Evolutionary conservation across 768 basidiomycete genomes (phyloP), one percentile per base, ranked within the genome.

Genomic region (Mycena belliarum): DNA sequence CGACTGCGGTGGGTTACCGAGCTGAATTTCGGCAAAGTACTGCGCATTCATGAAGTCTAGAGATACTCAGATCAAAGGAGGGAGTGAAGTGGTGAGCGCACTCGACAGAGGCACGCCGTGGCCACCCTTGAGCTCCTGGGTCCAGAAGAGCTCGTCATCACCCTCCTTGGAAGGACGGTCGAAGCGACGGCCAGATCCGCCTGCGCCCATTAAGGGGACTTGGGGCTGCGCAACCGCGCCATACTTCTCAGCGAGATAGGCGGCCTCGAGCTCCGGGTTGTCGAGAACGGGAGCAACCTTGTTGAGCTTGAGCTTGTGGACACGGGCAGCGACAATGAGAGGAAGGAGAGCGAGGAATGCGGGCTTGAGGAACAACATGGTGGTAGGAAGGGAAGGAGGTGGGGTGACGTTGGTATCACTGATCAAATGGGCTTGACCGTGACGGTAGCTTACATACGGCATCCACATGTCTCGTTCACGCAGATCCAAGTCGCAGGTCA

Each of bases 21-120:
- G 71, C 1, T 78, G 69, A 59, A 98, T 96, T 61, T 94, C 90
- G 20, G 94, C 82, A 70, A 83, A 99, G 75, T 99, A 98, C 72
- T 99, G 95, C 33, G 97, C 95, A 71, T 98, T 98, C 87, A 95
- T 86, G 76, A 93, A 98, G 79, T 98, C 95, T 97, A 54, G 18
- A 21, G 49, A 21, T 6, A 32, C 52, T 63, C 38, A 59, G 25
- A n/a, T 38, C 15, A 41, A 29, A 47, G 55, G 11, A 37, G 40
- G 41, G 0, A n/a, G 26, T 25, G 29, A 23, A 43, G 64, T 40
- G 29, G n/a, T 28, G 26, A 42, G 53, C 91, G 61, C 67, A 96
- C 96, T 97, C 68, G 81, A 88, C 43, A 99, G 80, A 61, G 97
- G 96, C 50, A 98, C 91, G 37, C 75, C 73, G 71, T 98, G 96